Base-by-base conservation (phyloP, 176 grass and related monocot species). In the Musa troglodytarum region DNA sequence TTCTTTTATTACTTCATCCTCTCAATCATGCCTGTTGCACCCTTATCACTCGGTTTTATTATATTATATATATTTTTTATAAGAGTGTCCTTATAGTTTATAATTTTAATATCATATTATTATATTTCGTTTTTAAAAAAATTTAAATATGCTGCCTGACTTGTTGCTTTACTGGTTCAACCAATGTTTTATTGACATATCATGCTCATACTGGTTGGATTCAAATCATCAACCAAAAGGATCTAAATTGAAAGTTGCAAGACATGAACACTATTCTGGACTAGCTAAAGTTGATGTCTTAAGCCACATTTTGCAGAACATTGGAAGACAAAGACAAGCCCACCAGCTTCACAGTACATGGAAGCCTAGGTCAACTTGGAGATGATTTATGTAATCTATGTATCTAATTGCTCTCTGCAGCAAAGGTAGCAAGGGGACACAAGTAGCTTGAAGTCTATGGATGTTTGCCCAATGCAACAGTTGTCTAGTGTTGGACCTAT, bases 291-390 rank as follows among this genome's bases (percentile, higher is more conserved):
- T 50, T 1, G 52, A 0, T 51, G 52, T 5, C 34, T 43, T 1
- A 24, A 76, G 24, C 66, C 49, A 68, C 49, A 22, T 79, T 85
- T 19, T 83, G 61, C 86, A 99, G 95, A 82, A 3, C 2, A 50
- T n/a, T 75, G 82, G 62, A 99, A 81, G 65, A 94, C 91, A 34
- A 85, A 87, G 76, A 79, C 69, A 71, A 91, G 69, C 74, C 86
- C 95, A 53, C 95, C 91, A 20, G 8, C 78, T 22, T 81, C 59
- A 63, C 95, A 99, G 68, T 92, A 94, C 56, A 99, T 99, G 95
- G 82, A 99, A 82, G 83, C 85, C 49, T 87, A 83, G 77, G 29
- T 52, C 43, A 70, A 51, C 21, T 26, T 28, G 63, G 63, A 65
- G 63, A 43, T 43, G 34, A 43, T 43, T 43, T 43, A 43, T 43